Conservation (phyloP, 139 green algal genomes). For the Mesotaenium endlicherianum region DNA sequence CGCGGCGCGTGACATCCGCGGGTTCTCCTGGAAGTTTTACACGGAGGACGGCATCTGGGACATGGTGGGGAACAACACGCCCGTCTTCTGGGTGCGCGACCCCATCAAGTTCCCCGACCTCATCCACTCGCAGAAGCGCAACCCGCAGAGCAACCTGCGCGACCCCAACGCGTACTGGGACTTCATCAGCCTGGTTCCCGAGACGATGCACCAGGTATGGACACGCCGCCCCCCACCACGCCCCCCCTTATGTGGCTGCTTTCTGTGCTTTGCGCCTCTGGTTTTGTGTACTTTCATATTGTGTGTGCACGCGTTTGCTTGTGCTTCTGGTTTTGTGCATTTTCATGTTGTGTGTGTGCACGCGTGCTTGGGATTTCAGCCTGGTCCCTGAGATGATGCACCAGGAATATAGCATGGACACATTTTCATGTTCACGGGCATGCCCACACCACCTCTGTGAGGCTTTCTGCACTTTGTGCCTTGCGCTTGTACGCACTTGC, state of each 20-base stretch:
- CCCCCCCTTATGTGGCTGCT: neutral
- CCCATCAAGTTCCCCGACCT: slow-evolving; percentile 47
- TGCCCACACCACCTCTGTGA: too few relatives aligned
- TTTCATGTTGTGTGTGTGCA: too few relatives aligned
- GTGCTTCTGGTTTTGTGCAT: neutral
- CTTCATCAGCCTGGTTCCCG: slow-evolving; percentile 35
- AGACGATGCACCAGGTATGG: slow-evolving; percentile 38
- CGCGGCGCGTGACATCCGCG: slow-evolving; percentile 29
- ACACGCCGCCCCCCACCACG: neutral
- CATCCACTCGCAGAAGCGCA: slow-evolving; percentile 38
- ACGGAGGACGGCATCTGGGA: slow-evolving; percentile 52
- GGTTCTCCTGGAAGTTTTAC: slow-evolving; percentile 51
- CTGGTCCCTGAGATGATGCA: too few relatives aligned
- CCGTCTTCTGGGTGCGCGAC: slow-evolving; percentile 49
- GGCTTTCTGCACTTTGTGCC: too few relatives aligned
- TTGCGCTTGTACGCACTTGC: too few relatives aligned
- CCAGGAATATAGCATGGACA: too few relatives aligned
- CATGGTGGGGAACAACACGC: slow-evolving; percentile 51
- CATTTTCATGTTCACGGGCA: too few relatives aligned
- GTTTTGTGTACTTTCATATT: neutral
- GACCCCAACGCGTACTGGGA: slow-evolving; percentile 16
- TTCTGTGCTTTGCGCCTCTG: neutral
- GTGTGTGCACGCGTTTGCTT: neutral
- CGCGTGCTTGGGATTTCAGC: too few relatives aligned
- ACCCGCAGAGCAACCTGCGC: slow-evolving; percentile 35